Evolutionary conservation across 805 yeast genomes (phyloP).

Genomic region (Yarrowia hollandica): DNA sequence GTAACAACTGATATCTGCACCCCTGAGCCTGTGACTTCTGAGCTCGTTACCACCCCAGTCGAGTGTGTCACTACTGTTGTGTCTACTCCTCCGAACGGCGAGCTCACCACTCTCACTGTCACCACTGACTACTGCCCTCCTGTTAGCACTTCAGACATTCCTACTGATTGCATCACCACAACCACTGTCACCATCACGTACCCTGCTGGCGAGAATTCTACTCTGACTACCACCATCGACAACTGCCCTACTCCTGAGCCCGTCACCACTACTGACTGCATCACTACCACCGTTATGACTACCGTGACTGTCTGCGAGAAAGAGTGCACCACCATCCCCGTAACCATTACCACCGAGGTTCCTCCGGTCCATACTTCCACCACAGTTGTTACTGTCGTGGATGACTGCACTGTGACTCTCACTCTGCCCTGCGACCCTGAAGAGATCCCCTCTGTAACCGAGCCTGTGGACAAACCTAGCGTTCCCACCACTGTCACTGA

Average conservation of each 20-base stretch:
- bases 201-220: slow-evolving; percentile 1
- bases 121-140: slow-evolving; percentile 10
- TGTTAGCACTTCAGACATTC: neutral
- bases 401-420: slow-evolving; percentile 2
- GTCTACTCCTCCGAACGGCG: neutral
- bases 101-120: neutral
- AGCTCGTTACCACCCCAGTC: neutral
- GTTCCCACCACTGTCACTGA: neutral
- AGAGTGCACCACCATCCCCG: slow-evolving; percentile 14
- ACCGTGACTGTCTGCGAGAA: slow-evolving; percentile 13
- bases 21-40: neutral
- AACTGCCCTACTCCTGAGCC: slow-evolving; percentile 13
- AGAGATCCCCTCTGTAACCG: neutral
- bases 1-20: neutral
- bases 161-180: slow-evolving; percentile 6
- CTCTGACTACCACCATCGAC: slow-evolving; percentile 2
- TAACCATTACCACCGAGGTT: slow-evolving; percentile 20
- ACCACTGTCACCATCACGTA: neutral
- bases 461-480: neutral
- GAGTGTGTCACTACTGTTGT: neutral
- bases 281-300: slow-evolving; percentile 1
- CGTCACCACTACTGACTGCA: neutral
- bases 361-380: slow-evolving; percentile 5
- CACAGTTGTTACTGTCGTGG: neutral
- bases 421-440: slow-evolving; percentile 8